A percentile compares a stretch with the other conserved stretches of the same genome.
Conservation (phyloP, 352 stramenopile genomes). For the Phytophthora crassamura region DNA sequence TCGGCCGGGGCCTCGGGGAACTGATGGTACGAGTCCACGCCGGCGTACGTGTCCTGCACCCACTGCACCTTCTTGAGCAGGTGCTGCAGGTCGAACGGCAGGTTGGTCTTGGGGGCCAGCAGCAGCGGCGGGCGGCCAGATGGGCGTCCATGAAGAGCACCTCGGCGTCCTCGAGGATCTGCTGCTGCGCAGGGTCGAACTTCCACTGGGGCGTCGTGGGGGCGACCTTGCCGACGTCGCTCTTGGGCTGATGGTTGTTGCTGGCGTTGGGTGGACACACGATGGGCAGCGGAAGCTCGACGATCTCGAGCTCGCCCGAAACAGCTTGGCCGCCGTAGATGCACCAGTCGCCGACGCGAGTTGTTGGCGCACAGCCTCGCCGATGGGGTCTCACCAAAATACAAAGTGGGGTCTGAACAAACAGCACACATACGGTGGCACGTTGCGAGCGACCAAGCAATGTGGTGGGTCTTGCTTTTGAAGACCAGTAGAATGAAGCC, state of each 20-base stretch:
- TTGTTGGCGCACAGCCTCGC: conserved; percentile 38
- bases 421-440: no score
- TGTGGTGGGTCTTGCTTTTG: no score
- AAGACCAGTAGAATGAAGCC: no score
- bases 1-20: conserved; percentile 23
- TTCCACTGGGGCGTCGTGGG: conserved; percentile 26
- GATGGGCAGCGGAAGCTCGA: conserved; percentile 43
- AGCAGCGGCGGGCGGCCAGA: conserved; percentile 39
- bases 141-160: conserved; percentile 45
- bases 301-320: conserved; percentile 36
- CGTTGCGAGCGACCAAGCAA: no score
- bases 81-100: conserved; percentile 46
- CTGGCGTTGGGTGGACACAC: conserved; percentile 24
- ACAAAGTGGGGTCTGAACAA: conserved; percentile 20
- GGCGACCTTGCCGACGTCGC: neutral
- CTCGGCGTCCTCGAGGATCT: conserved; percentile 38
- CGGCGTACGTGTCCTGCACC: conserved; percentile 64
- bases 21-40: conserved; percentile 55
- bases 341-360: conserved; percentile 25
- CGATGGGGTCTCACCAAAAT: no score
- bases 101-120: conserved; percentile 40
- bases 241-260: conserved; percentile 38
- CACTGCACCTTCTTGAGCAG: conserved; percentile 55
- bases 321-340: conserved; percentile 34
- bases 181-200: conserved; percentile 29